A percentile compares a stretch with the other conserved stretches of the same genome.
These are phyloP conservation scores for Coemansia sp. DNA, from an alignment of 192 early-diverging fungal species.

Conservation along the genomic window DNA sequence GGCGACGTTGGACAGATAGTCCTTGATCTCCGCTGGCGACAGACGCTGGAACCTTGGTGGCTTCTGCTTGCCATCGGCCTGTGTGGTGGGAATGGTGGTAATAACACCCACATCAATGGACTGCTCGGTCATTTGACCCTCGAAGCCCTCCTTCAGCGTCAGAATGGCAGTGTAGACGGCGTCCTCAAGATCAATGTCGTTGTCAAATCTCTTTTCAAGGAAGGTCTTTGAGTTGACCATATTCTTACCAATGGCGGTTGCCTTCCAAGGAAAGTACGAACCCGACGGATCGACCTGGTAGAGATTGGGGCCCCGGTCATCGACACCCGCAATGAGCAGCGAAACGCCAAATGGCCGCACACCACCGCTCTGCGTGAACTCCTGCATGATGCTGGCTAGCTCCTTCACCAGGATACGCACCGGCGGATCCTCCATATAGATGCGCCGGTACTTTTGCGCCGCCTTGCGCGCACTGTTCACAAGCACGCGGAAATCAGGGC, in stretches of 20 bases:
- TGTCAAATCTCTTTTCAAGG: conserved; percentile 92
- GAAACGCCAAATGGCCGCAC: conserved; percentile 99
- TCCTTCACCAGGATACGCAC: conserved; percentile 95
- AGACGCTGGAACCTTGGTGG: conserved; percentile 78
- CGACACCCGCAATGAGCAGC: conserved; percentile 91
- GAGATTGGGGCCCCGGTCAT: conserved; percentile 85
- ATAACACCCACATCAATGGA: conserved; percentile 95
- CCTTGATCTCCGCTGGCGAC: conserved; percentile 81
- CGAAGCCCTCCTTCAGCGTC: conserved; percentile 99
- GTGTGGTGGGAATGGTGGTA: conserved; percentile 36
- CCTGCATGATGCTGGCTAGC: conserved; percentile 96
- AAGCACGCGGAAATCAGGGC: conserved; percentile 94
- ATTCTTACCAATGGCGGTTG: conserved; percentile 98
- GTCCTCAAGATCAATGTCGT: conserved; percentile 96
- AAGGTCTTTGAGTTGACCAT: conserved; percentile 99
- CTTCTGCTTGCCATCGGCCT: conserved; percentile 56
- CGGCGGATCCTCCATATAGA: conserved; percentile 95
- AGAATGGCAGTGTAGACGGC: conserved; percentile 99
- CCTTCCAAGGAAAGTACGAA: conserved; percentile 99
- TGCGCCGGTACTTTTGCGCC: conserved; percentile 91
- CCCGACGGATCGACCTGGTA: conserved; percentile 99
- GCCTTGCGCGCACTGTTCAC: conserved; percentile 94
- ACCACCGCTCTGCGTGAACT: conserved; percentile 98
- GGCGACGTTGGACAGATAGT: conserved; percentile 94
- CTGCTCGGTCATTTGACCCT: conserved; percentile 96